Percentiles rank a stretch among this genome's conserved stretches.
Evolutionary conservation across 2,329 filamentous ascomycete species (phyloP).

Genomic region (Epichloe gansuensis): DNA sequence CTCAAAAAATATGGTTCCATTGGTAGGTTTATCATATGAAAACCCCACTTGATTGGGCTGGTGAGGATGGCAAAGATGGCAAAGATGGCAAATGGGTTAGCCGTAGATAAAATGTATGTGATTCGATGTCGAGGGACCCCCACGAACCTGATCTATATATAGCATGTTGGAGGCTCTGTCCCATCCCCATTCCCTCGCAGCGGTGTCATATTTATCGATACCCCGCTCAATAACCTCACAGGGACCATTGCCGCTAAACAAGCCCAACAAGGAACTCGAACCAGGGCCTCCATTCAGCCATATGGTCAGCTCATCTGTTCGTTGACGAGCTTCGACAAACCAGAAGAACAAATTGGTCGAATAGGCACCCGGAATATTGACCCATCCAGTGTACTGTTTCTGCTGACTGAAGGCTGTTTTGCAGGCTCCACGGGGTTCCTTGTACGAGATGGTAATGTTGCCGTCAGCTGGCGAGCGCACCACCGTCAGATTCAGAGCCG

Average conservation of each 20-base stretch:
- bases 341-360: constrained; percentile 40
- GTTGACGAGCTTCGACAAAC: constrained; percentile 33
- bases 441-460: constrained; percentile 56
- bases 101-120: constrained; percentile 4
- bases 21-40: constrained; percentile 50
- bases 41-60: constrained; percentile 59
- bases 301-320: constrained; percentile 35
- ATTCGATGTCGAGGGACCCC: constrained; percentile 3
- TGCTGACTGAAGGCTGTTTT: constrained; percentile 51
- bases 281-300: constrained; percentile 59
- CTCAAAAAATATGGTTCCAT: constrained; percentile 43
- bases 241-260: constrained; percentile 48
- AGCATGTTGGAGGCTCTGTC: constrained; percentile 42
- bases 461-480: constrained; percentile 49
- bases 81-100: background rate
- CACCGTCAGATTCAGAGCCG: constrained; percentile 34
- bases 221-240: constrained; percentile 37
- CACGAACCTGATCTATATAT: constrained; percentile 41
- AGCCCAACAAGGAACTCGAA: constrained; percentile 48
- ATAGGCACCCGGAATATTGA: constrained; percentile 44
- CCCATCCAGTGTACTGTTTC: constrained; percentile 59
- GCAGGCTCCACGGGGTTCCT: constrained; percentile 46
- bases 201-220: constrained; percentile 37
- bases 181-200: constrained; percentile 51
- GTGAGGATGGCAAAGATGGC: background rate